Conservation (phyloP, 1,284 basidiomycete species). For the Ustilago crameri region DNA sequence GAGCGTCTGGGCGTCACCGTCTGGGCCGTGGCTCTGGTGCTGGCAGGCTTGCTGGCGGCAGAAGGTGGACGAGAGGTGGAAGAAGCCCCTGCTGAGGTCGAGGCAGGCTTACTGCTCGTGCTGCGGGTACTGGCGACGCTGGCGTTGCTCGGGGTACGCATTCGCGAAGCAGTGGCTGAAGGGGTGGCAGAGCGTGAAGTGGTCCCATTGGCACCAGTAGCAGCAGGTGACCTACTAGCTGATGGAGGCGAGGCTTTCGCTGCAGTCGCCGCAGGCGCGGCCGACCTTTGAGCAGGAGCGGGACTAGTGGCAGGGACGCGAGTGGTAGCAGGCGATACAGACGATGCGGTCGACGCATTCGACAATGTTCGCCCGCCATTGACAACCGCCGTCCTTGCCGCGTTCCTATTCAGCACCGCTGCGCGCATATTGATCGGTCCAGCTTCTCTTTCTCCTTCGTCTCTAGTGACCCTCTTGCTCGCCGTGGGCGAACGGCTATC, state of each 20-base stretch:
- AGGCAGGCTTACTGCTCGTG: no score
- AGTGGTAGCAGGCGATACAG: neutral
- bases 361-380: constrained; percentile 42
- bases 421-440: constrained; percentile 59
- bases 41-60: neutral
- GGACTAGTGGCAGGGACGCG: neutral
- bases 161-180: no score
- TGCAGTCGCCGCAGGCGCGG: neutral
- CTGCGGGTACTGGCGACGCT: no score
- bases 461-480: neutral
- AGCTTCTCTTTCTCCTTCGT: constrained; percentile 52
- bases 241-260: neutral
- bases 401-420: constrained; percentile 60
- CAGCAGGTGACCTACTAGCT: neutral
- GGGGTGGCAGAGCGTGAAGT: neutral
- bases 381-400: constrained; percentile 44
- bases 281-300: neutral
- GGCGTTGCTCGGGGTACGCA: no score
- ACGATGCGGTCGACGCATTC: constrained; percentile 12
- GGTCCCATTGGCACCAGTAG: neutral
- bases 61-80: no score
- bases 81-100: no score
- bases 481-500: constrained; percentile 1
- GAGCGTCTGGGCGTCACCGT: constrained; percentile 6
- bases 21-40: no score